Percentiles rank a stretch among this genome's conserved stretches.
These are phyloP conservation scores for Penicillium parvum DNA, from an alignment of 495 filamentous ascomycete species.

Conservation along the genomic window DNA sequence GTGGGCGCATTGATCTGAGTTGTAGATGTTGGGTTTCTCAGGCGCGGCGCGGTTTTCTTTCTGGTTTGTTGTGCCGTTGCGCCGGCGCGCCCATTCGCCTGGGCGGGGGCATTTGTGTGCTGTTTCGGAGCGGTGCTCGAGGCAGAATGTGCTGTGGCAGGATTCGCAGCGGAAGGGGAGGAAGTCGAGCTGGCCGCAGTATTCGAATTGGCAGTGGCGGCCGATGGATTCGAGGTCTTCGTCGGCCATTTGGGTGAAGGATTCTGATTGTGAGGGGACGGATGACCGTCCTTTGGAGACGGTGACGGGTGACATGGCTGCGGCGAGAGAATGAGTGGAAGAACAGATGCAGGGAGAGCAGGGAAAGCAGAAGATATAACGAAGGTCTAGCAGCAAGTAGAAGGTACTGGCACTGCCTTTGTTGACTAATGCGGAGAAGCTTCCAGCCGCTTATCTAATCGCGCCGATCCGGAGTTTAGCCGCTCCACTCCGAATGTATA, in stretches of 20 bases:
- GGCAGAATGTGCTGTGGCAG: conserved; percentile 81
- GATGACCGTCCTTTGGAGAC: conserved; percentile 19
- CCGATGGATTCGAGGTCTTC: conserved; percentile 79
- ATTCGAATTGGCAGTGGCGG: conserved; percentile 82
- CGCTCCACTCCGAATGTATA: too few species aligned
- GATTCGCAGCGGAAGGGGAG: conserved; percentile 92
- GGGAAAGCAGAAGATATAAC: background rate
- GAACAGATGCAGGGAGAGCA: background rate
- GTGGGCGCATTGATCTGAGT: conserved; percentile 68
- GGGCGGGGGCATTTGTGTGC: conserved; percentile 75
- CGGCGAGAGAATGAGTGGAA: background rate
- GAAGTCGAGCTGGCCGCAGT: conserved; percentile 94
- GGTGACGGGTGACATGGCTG: conserved; percentile 31
- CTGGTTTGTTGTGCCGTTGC: conserved; percentile 34
- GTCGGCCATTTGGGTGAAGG: conserved; percentile 55
- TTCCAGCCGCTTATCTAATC: conserved; percentile 29
- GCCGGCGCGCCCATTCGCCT: conserved; percentile 79
- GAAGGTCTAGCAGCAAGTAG: conserved; percentile 15
- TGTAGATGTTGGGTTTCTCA: conserved; percentile 53
- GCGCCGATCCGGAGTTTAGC: conserved; percentile 24
- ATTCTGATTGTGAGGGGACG: conserved; percentile 10
- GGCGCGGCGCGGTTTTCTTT: conserved; percentile 21
- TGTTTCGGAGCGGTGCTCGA: conserved; percentile 88
- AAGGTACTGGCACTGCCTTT: conserved; percentile 31
- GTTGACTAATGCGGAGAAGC: conserved; percentile 36